Percentiles rank a stretch among this genome's conserved stretches.
Evolutionary conservation across 2,329 filamentous ascomycete genomes (phyloP).

Genomic region (Penicillium freii): DNA sequence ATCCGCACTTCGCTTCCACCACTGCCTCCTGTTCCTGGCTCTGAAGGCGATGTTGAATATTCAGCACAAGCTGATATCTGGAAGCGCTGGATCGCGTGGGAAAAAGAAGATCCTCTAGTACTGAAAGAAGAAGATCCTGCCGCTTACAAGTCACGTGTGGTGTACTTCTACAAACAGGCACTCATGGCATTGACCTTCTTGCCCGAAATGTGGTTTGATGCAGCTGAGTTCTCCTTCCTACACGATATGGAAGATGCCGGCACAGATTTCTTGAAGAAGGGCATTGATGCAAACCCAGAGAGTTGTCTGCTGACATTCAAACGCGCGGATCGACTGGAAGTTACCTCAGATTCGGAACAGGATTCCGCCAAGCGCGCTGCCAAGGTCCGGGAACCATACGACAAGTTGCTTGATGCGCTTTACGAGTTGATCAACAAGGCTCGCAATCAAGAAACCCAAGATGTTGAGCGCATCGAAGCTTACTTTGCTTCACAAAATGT

Average conservation of each 20-base stretch:
- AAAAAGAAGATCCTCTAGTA: constrained; percentile 87
- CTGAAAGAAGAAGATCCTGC: constrained; percentile 76
- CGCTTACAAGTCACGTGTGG: constrained; percentile 71
- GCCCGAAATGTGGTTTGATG: constrained; percentile 94
- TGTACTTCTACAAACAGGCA: constrained; percentile 92
- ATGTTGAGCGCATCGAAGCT: constrained; percentile 56
- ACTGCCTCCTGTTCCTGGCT: constrained; percentile 79
- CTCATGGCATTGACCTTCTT: constrained; percentile 92
- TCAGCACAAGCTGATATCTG: constrained; percentile 80
- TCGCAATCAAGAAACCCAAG: constrained; percentile 64
- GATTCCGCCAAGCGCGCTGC: constrained; percentile 62
- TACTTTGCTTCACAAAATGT: constrained; percentile 47
- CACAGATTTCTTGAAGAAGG: constrained; percentile 74
- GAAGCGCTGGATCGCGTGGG: constrained; percentile 94
- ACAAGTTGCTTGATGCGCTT: constrained; percentile 78
- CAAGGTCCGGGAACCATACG: constrained; percentile 78
- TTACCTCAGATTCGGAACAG: constrained; percentile 73
- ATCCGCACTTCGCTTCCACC: constrained; percentile 74
- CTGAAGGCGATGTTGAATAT: constrained; percentile 83
- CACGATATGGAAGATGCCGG: constrained; percentile 71
- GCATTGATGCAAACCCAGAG: constrained; percentile 86
- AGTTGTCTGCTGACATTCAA: constrained; percentile 87
- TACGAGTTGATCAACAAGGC: constrained; percentile 78
- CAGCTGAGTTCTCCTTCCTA: constrained; percentile 85
- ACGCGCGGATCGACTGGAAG: constrained; percentile 82